Base-by-base conservation (phyloP, 306 rosid species). In the Parietaria judaica region DNA sequence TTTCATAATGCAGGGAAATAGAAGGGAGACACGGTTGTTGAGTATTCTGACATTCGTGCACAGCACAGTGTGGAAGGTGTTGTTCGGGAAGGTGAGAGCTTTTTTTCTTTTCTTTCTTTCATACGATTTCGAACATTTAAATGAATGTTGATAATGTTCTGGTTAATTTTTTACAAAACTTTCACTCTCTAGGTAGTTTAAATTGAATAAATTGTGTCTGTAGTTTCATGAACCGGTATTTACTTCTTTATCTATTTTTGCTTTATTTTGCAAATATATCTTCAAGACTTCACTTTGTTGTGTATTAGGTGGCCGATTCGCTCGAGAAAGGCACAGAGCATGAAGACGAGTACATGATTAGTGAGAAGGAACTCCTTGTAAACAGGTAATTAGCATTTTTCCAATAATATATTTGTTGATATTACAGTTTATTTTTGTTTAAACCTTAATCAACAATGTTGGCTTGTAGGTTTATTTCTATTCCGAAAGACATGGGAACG, bases 241-340 rank as follows among this genome's bases (percentile, higher is more conserved):
- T 36, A 14, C 38, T 35, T 9, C 14, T 14, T 7, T n/a, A 10
- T 7, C 14, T 36, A 7, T 58, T 58, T 39, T 5, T 38, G 13
- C 8, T 58, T 7, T 31, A 4, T 9, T 9, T 17, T 65, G 38
- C 43, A 64, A 38, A 47, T 16, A 31, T 51, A 61, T 62, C 48
- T 70, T 60, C 46, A 54, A 66, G 51, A n/a, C 66, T 58, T 59
- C 44, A 54, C 5, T 72, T 61, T 71, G 52, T 57, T 41, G 37
- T 64, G n/a, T 51, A 64, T 69, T 70, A 92, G 98, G 94, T 83
- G 64, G 98, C 98, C 43, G 98, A 92, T 72, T 92, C 98, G 15
- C 92, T 92, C 66, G 98, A 92, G 84, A 88, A 92, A 77, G 98
- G 98, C 77, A 91, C 98, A 34, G 96, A 92, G 67, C 98, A 88